phyloP scores from a whole-genome alignment of 371 early-diverging fungal genomes.

The Mortierella sp. region DNA sequence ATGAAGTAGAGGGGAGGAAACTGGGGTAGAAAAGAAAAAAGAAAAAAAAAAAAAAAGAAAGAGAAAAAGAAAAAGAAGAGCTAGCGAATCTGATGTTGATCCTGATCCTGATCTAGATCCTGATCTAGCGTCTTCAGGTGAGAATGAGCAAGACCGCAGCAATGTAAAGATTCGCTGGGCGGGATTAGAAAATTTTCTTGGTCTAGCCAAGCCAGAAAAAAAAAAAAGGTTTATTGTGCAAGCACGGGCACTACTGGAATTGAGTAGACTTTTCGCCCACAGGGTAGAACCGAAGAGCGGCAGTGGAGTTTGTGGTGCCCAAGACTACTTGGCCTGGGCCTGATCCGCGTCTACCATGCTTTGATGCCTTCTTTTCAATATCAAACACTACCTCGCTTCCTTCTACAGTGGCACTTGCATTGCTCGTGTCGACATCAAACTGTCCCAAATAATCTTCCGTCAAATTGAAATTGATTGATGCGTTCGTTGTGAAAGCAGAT shows the following conservation, averaged over 20 bases:
- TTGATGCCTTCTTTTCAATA: slow-evolving; percentile 24
- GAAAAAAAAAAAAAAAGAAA: slow-evolving; percentile 1
- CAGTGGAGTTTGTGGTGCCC: slow-evolving; percentile 13
- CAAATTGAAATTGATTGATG: slow-evolving; percentile 36
- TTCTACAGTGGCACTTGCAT: slow-evolving; percentile 25
- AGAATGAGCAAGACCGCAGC: no score
- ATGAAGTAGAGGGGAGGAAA: neutral
- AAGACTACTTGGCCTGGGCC: slow-evolving; percentile 22
- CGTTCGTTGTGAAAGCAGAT: slow-evolving; percentile 17
- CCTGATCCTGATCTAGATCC: no score
- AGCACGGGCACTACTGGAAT: no score
- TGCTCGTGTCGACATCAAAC: slow-evolving; percentile 35
- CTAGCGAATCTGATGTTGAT: no score
- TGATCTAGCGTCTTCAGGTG: no score
- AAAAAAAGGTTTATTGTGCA: no score
- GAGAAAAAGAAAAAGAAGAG: neutral
- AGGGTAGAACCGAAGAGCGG: slow-evolving; percentile 40
- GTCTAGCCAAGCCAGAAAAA: no score
- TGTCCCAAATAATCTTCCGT: slow-evolving; percentile 39
- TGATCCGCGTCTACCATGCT: slow-evolving; percentile 28
- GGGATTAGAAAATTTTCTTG: no score
- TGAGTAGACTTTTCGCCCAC: slow-evolving; percentile 23
- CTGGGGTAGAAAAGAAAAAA: slow-evolving; percentile 2
- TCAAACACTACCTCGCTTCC: slow-evolving; percentile 27
- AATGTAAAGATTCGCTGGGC: no score